Base-by-base conservation (phyloP, 371 early-diverging fungal genomes). In the Lichtheimia hyalospora region DNA sequence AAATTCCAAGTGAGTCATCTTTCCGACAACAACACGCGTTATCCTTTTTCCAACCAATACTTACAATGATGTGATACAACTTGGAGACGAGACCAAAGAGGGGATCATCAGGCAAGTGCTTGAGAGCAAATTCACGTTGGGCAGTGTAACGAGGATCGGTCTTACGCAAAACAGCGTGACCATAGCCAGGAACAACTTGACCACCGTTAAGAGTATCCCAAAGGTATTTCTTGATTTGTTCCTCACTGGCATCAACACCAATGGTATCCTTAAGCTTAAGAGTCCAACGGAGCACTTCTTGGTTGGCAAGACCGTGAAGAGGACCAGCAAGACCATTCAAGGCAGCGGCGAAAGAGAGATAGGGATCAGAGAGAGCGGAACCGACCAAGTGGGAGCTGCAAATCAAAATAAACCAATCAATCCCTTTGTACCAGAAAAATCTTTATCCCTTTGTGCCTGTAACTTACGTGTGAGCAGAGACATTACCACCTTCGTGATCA, bases 401-500 rank as follows among this genome's bases (percentile, higher is more conserved):
- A 49, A 56, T 27, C 28, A 48, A 57, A 59, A n/a, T 34, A 24
- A 48, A 56, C 28, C 41, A 48, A 60, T 56, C 18, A 41, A 2
- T 34, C 27, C 39, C 18, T 16, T 55, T 24, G n/a, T 41, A 55
- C 12, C 24, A 55, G 24, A 54, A 41, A 41, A 44, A 49, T 21
- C 42, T 53, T 42, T 43, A n/a, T 49, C 49, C 25, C 43, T 39
- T 18, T 34, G 7, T 24, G 16, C 57, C 8, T 24, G 13, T 15
- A 39, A 71, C 77, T 69, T 89, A 90, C 77, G 93, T 90, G 82
- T 90, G 92, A 60, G 94, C 94, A 54, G 89, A 95, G 81, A 97
- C 99, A 82, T 98, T 98, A 67, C 99, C 99, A 82, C 99, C 99
- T 87, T 98, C 99, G 89, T 98, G 99, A 81, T 98, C 99, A 68